Evolutionary conservation across 495 filamentous ascomycete genomes (phyloP), one percentile per base, ranked within the genome.

Genomic region (Podospora didyma): DNA sequence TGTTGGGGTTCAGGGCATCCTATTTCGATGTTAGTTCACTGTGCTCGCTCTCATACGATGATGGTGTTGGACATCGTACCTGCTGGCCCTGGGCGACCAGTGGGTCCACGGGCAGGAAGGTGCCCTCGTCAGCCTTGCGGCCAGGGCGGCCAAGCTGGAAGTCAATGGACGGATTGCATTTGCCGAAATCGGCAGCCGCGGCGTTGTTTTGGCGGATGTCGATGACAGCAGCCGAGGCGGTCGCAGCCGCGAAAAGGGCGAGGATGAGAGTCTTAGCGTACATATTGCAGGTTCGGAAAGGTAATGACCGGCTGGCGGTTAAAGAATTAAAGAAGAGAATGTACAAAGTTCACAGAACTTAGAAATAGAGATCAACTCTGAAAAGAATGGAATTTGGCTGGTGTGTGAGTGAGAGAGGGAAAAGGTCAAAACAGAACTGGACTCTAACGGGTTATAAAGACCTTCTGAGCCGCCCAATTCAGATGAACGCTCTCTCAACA

Each of bases 61-160:
- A 31, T 9, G 9, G 4, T 4, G 26, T 4, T 31, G 26, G 26
- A 31, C 26, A 3, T 31, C 26, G 26, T 31, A 31, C 26, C 26
- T 77, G 64, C 69, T 82, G 78, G 20, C 81, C 80, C 64, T 75
- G 69, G 62, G 75, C 76, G 49, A 79, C 75, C 9, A 79, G 66
- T 11, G 74, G 68, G 62, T 83, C 80, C 51, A 72, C 68, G 39
- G 81, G 75, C 57, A 82, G 77, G 79, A 85, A 84, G 37, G 80
- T 82, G 65, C 73, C 76, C 66, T 81, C 80, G 50, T 71, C 41
- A 42, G 66, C 57, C 75, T 80, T 64, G 72, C 78, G 70, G 49
- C 70, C 63, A 67, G 73, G 45, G 59, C 80, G 70, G 46, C 79
- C 80, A 56, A 74, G 73, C 61, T 79, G 73, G 65, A 82, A 83